Evolutionary conservation across 163 green algal genomes (phyloP), one percentile per base, ranked within the genome.

Genomic region (Scenedesmus sp.): DNA sequence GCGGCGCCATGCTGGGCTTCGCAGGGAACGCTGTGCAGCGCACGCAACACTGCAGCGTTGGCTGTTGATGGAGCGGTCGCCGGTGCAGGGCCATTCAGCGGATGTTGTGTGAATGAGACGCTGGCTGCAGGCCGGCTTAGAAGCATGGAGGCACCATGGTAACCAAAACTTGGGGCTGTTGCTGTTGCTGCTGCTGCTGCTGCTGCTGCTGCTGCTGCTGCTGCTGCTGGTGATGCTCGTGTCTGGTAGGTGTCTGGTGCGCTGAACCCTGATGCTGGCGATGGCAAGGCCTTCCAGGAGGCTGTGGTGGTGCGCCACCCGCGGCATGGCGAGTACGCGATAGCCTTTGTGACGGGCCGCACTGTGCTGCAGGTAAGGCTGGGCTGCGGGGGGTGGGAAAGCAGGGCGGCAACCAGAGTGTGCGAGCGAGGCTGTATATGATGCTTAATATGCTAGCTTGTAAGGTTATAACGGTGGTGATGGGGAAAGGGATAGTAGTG

Each of bases 271-370:
- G 94, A 96, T 65, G 37, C 46, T 42, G 97, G 96, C 87, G 96
- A 97, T 79, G 94, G 94, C 1, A 95, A 93, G 22, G 96, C 96
- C 15, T 98, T 97, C 94, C 97, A 98, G 81, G 97, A 99, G 91
- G 98, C 97, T 86, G 97, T 98, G 0, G 94, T 99, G 59, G 97
- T 99, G 16, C 93, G 96, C 26, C 98, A 99, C 94, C 98, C 98
- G 35, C 94, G 97, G 51, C 92, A 98, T 86, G 97, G 98, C 9
- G 97, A 99, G 94, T 99, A 95, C 85, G 98, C 98, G 0, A 97
- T 99, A 90, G 98, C 92, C 0, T 99, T 99, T 92, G 98, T 99
- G 91, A 99, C 98, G 15, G 98, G 97, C 0, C 92, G 95, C 22
- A 98, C 98, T 0, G 86, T 93, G 20, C 92, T 99, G 65, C 94